Conservation (phyloP, 2,329 filamentous ascomycete genomes). For the Nemania sp. region DNA sequence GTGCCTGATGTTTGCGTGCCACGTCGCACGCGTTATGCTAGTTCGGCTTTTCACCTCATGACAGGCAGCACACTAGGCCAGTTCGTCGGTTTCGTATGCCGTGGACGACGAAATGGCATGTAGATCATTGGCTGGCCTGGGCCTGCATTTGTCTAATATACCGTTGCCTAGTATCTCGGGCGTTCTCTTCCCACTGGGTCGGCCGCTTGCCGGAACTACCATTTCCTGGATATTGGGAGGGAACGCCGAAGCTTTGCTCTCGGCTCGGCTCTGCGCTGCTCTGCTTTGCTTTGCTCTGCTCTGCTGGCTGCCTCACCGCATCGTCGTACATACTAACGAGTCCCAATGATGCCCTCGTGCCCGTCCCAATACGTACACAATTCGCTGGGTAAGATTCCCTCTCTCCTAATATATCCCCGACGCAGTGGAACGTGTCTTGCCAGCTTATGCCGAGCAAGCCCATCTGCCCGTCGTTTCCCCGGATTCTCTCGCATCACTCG, state of each 20-base stretch:
- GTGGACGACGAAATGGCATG: neutral
- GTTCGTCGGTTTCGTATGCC: neutral
- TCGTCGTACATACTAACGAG: neutral
- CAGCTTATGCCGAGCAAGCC: neutral
- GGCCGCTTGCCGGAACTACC: neutral
- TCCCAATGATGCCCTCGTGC: neutral
- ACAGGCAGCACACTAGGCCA: neutral
- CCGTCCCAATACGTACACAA: neutral
- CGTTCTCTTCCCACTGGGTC: neutral
- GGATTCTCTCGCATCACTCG: slow-evolving; percentile 6
- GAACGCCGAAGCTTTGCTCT: too few relatives aligned
- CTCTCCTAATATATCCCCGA: slow-evolving; percentile 18
- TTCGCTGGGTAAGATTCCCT: neutral
- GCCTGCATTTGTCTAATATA: neutral
- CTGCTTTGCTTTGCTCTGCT: too few relatives aligned
- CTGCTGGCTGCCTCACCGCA: neutral
- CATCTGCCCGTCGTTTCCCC: neutral
- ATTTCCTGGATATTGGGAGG: neutral
- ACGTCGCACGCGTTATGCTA: neutral
- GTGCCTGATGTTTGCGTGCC: slow-evolving; percentile 2
- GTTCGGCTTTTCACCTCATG: neutral
- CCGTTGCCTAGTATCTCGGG: neutral
- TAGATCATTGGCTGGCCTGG: neutral
- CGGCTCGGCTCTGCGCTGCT: too few relatives aligned
- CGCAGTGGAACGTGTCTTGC: slow-evolving; percentile 18